Conservation (phyloP, 441 rosid genomes). For the Mallotus japonicus region DNA sequence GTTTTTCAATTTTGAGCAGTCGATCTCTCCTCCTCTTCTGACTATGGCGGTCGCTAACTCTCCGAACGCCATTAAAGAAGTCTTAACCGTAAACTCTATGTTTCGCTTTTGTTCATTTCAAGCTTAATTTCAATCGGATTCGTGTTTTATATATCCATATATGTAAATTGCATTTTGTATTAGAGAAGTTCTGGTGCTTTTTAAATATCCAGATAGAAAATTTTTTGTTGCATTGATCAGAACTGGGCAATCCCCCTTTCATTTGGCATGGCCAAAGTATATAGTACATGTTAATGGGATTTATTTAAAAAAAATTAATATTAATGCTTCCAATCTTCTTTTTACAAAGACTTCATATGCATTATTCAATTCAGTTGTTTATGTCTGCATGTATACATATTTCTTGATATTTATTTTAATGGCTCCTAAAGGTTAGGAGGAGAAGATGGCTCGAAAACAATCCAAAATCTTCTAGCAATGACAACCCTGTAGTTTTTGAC, state of each 20-base stretch:
- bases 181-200: neutral
- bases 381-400: too few species aligned
- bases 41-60: constrained; percentile 64
- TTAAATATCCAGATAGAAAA: too few species aligned
- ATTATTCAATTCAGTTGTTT: too few species aligned
- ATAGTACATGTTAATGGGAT: too few species aligned
- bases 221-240: too few species aligned
- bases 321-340: too few species aligned
- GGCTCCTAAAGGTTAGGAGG: constrained; percentile 90
- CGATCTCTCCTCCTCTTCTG: constrained; percentile 22
- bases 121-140: neutral
- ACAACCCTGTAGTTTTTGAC: constrained; percentile 75
- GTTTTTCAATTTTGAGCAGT: constrained; percentile 28
- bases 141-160: neutral
- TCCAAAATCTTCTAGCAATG: constrained; percentile 78
- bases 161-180: neutral
- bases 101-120: neutral
- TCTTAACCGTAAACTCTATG: constrained; percentile 39
- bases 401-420: too few species aligned
- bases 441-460: constrained; percentile 79
- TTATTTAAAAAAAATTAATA: too few species aligned
- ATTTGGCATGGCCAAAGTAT: too few species aligned
- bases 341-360: too few species aligned
- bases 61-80: constrained; percentile 62
- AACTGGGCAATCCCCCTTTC: too few species aligned